Conservation (phyloP, 2,329 filamentous ascomycete genomes). For the Dactylellina parvicollis region DNA sequence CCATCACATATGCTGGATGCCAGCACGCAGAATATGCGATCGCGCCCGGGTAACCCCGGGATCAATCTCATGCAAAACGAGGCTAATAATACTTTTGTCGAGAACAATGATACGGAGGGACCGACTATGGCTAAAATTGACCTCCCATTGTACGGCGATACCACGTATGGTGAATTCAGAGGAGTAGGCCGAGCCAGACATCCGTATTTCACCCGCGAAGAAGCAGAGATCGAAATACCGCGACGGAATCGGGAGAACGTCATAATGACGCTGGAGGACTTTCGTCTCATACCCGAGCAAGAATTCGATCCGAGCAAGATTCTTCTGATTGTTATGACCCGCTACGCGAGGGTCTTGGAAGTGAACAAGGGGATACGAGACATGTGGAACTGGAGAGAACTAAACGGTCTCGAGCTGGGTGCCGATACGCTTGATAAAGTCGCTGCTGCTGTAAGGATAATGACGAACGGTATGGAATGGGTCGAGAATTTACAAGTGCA, state of each 20-base stretch:
- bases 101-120: neutral
- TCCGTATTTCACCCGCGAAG: neutral
- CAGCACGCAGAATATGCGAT: neutral
- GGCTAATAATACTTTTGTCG: neutral
- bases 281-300: neutral
- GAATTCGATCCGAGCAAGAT: neutral
- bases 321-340: neutral
- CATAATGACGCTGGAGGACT: neutral
- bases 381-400: neutral
- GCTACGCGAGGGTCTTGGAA: neutral
- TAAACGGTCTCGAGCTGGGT: neutral
- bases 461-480: slow-evolving; percentile 9
- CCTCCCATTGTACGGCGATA: slow-evolving; percentile 8
- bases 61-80: neutral
- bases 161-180: neutral
- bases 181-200: neutral
- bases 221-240: neutral
- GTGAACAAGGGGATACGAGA: neutral
- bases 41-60: neutral
- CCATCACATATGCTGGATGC: slow-evolving; percentile 3
- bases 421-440: neutral
- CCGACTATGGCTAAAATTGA: neutral
- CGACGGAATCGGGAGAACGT: neutral
- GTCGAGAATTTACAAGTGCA: neutral
- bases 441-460: neutral